Percentiles rank a stretch among this genome's conserved stretches.
These are phyloP conservation scores for Saccharomyces kudriavzevii DNA, from an alignment of 805 yeast genomes.

Conservation along the genomic window DNA sequence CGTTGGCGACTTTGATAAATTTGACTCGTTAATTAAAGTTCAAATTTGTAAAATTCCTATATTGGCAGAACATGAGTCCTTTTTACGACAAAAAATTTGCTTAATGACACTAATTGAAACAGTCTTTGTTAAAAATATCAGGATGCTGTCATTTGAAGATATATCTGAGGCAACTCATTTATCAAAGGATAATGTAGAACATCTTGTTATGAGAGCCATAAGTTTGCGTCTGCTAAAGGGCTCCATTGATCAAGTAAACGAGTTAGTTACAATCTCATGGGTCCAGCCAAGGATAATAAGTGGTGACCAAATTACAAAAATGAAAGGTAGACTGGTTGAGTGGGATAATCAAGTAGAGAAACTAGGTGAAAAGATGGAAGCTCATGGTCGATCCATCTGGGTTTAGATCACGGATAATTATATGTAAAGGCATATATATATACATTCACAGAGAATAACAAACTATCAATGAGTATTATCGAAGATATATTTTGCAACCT, in stretches of 20 bases:
- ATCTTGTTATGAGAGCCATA: constrained; percentile 83
- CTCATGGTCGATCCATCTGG: constrained; percentile 59
- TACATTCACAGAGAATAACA: background rate
- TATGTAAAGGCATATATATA: background rate
- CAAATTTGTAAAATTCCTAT: constrained; percentile 44
- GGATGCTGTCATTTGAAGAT: constrained; percentile 63
- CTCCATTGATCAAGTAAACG: constrained; percentile 78
- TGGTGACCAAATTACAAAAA: constrained; percentile 63
- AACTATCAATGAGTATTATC: constrained; percentile 5
- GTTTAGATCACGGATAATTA: constrained; percentile 27
- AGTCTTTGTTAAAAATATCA: constrained; percentile 70
- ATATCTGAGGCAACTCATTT: constrained; percentile 66
- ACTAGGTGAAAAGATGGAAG: constrained; percentile 53
- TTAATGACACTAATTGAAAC: constrained; percentile 86
- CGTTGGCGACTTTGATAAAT: constrained; percentile 63
- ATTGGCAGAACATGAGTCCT: constrained; percentile 49
- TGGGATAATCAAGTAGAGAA: constrained; percentile 75
- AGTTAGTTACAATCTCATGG: constrained; percentile 79
- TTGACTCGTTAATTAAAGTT: constrained; percentile 41
- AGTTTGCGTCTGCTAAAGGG: constrained; percentile 80
- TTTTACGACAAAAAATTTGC: constrained; percentile 83
- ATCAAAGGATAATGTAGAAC: constrained; percentile 64
- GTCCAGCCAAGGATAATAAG: constrained; percentile 93
- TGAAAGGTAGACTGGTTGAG: constrained; percentile 60
- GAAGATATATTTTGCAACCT: constrained; percentile 31